Percentiles rank a stretch among this genome's conserved stretches.
phyloP scores from a whole-genome alignment of 371 early-diverging fungal genomes.

The Circinella umbellata region DNA sequence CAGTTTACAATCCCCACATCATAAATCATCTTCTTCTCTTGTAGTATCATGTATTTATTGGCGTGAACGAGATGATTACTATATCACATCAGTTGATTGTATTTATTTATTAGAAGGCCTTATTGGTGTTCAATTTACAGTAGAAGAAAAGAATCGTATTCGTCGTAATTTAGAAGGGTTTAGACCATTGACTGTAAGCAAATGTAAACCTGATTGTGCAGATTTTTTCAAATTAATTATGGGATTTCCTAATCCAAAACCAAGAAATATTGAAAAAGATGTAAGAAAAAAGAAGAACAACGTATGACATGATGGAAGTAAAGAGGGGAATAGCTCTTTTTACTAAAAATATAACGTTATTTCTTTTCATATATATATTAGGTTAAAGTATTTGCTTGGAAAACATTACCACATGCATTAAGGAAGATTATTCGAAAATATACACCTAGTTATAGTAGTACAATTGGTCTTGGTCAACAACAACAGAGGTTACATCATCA shows the following conservation, averaged over 20 bases:
- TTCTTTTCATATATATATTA: conserved; percentile 30
- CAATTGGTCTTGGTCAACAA: conserved; percentile 29
- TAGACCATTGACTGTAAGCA: conserved; percentile 79
- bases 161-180: conserved; percentile 85
- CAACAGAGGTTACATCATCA: conserved; percentile 5
- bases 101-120: conserved; percentile 78
- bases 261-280: conserved; percentile 86
- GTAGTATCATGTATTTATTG: conserved; percentile 86
- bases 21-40: conserved; percentile 26
- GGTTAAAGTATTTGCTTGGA: conserved; percentile 83
- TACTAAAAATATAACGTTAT: too few species aligned
- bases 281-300: conserved; percentile 16
- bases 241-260: conserved; percentile 84
- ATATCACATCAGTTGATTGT: conserved; percentile 82
- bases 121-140: conserved; percentile 76
- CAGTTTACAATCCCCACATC: not conserved
- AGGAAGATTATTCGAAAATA: conserved; percentile 76
- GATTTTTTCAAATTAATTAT: conserved; percentile 84
- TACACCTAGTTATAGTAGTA: conserved; percentile 41
- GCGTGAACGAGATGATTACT: conserved; percentile 75
- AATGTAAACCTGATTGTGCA: conserved; percentile 73
- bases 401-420: conserved; percentile 66
- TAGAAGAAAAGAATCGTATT: conserved; percentile 87
- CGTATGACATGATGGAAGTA: too few species aligned
- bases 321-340: too few species aligned